A percentile compares a stretch with the other conserved stretches of the same genome.
Conservation (phyloP, 495 filamentous ascomycete genomes). For the Filosporella fistucella region DNA sequence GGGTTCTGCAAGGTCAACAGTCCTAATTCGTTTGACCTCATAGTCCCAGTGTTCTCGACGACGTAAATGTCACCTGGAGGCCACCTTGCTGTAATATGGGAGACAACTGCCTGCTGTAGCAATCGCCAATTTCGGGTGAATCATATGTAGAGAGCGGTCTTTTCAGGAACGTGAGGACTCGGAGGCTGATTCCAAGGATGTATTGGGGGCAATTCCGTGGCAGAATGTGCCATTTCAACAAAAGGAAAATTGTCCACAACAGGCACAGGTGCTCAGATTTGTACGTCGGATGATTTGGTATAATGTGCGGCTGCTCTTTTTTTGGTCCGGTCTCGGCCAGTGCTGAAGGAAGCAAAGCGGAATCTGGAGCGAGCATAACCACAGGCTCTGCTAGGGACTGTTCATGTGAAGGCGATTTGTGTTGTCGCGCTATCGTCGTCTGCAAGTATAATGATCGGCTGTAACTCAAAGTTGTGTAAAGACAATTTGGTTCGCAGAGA, state of each 20-base stretch:
- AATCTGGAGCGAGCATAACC: too few species aligned
- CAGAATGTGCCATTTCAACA: conserved; percentile 10
- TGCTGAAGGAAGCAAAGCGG: background rate
- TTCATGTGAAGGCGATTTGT: too few species aligned
- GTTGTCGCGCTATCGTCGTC: too few species aligned
- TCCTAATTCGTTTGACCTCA: conserved; percentile 45
- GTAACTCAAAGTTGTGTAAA: too few species aligned
- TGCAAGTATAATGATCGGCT: too few species aligned
- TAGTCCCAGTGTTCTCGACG: conserved; percentile 58
- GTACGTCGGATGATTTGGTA: conserved; percentile 7
- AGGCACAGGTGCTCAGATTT: conserved; percentile 3
- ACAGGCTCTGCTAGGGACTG: too few species aligned
- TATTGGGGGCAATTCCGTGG: conserved; percentile 31
- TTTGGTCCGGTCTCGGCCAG: background rate
- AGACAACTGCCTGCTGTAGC: conserved; percentile 52
- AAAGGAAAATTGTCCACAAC: conserved; percentile 20
- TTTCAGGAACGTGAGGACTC: conserved; percentile 27
- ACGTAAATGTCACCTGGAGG: conserved; percentile 54
- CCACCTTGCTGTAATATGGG: conserved; percentile 57
- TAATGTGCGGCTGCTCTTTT: background rate
- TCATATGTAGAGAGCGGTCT: conserved; percentile 52
- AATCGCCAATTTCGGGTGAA: conserved; percentile 57
- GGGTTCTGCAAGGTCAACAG: conserved; percentile 52
- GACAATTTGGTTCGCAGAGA: too few species aligned
- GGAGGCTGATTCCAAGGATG: conserved; percentile 39